Evolutionary conservation across 345 rosid genomes (phyloP).

Genomic region (Toxicodendron radicans): DNA sequence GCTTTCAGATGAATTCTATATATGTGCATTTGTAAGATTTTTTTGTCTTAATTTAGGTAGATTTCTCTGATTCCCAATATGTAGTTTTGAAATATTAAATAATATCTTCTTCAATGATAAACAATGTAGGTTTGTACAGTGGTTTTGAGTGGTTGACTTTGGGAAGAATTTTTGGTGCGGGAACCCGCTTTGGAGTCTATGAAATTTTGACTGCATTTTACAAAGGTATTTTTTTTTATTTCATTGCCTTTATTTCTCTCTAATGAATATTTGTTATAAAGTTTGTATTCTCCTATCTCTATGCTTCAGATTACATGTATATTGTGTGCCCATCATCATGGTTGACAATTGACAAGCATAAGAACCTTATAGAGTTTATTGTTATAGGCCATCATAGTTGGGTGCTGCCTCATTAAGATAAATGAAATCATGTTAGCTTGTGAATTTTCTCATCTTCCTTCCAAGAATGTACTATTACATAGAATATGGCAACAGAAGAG

Average conservation of each 20-base stretch:
- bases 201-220: slow-evolving; percentile 77
- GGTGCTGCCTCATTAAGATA: neutral
- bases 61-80: neutral
- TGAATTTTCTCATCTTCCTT: neutral
- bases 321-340: neutral
- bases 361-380: neutral
- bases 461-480: too few relatives aligned
- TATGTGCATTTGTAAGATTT: neutral
- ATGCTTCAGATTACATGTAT: neutral
- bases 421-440: neutral
- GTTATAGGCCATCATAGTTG: neutral
- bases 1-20: neutral
- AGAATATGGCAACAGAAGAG: too few relatives aligned
- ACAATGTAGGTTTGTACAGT: slow-evolving; percentile 65
- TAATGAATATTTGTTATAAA: neutral
- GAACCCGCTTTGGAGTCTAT: slow-evolving; percentile 80
- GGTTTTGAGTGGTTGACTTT: slow-evolving; percentile 68
- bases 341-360: neutral
- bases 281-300: neutral
- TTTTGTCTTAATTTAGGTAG: neutral
- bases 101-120: slow-evolving; percentile 9
- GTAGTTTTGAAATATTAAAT: neutral
- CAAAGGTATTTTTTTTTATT: slow-evolving; percentile 50
- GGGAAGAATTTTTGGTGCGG: slow-evolving; percentile 68
- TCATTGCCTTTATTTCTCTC: neutral